Percentiles rank a stretch among this genome's conserved stretches.
Evolutionary conservation across 306 rosid genomes (phyloP).

Genomic region (Glycine soja): DNA sequence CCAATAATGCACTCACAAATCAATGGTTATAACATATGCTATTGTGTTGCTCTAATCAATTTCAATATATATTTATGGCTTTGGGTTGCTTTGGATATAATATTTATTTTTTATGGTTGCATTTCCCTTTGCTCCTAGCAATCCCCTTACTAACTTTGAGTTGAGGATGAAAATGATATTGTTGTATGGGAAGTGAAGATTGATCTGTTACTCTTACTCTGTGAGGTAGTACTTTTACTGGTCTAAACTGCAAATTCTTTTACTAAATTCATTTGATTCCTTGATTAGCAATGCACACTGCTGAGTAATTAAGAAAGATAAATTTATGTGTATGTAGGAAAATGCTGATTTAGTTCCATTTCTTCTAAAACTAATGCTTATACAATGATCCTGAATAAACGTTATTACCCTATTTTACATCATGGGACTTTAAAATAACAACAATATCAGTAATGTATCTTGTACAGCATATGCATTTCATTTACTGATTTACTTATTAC

Average conservation of each 20-base stretch:
- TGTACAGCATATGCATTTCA: slow-evolving; percentile 8
- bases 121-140: slow-evolving; percentile 15
- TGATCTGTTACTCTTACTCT: slow-evolving; percentile 21
- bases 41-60: slow-evolving; percentile 9
- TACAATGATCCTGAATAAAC: background rate
- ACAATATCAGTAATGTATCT: slow-evolving; percentile 20
- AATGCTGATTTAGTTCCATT: slow-evolving; percentile 20
- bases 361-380: background rate
- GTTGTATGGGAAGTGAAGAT: slow-evolving; percentile 14
- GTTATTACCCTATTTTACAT: slow-evolving; percentile 3
- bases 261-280: slow-evolving; percentile 24
- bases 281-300: slow-evolving; percentile 29
- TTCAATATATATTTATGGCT: background rate
- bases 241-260: slow-evolving; percentile 20
- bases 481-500: slow-evolving; percentile 23
- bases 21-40: background rate
- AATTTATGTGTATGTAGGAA: slow-evolving; percentile 9
- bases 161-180: slow-evolving; percentile 21
- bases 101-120: slow-evolving; percentile 2
- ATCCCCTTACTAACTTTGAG: slow-evolving; percentile 8
- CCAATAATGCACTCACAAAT: too few species aligned
- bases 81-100: background rate
- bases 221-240: slow-evolving; percentile 5
- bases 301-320: slow-evolving; percentile 15
- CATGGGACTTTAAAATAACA: background rate